Base-by-base conservation (phyloP, 257 asterid species). In the Nicotiana undulata region DNA sequence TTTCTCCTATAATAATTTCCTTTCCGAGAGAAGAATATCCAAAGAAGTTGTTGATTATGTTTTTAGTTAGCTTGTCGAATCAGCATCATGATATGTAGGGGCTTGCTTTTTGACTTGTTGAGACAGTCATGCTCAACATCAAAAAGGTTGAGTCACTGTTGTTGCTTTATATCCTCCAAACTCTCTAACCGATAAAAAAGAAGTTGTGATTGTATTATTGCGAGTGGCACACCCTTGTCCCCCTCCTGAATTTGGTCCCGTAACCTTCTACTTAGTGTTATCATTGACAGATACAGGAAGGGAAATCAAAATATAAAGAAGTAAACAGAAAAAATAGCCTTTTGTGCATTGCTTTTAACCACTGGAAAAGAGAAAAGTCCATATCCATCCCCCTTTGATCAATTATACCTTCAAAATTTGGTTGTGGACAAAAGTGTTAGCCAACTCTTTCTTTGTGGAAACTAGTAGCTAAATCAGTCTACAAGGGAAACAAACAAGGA, bases 181-280 rank as follows among this genome's bases (percentile, higher is more conserved):
- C 55, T 40, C 64, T 37, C 52, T 20, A 61, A 82, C 51, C 26
- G 77, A 76, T 18, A 55, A 77, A 44, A 81, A 81, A 22, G 51
- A 26, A 49, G 37, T 18, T 70, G 85, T 81, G 89, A 74, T 16
- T 74, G 86, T 76, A 88, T 83, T 82, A 84, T 86, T 85, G 85
- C 68, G 18, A 79, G 58, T 83, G 87, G 76, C 83, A 82, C 87
- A 78, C 86, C 82, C 78, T 84, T 88, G 85, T 88, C 76, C 88
- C 81, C 18, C 12, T 68, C 11, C 31, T 22, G 28, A 10, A 68
- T 40, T 70, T 65, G 80, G 70, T 70, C 66, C 75, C 74, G 63
- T 67, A 20, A 51, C 37, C 82, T 58, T 79, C 79, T 16, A 52
- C 29, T 70, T 70, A 40, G 22, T 13, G 67, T 26, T 63, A 12